Base-by-base conservation (phyloP, 2,329 filamentous ascomycete genomes). In the Endoconidiophora laricicola region DNA sequence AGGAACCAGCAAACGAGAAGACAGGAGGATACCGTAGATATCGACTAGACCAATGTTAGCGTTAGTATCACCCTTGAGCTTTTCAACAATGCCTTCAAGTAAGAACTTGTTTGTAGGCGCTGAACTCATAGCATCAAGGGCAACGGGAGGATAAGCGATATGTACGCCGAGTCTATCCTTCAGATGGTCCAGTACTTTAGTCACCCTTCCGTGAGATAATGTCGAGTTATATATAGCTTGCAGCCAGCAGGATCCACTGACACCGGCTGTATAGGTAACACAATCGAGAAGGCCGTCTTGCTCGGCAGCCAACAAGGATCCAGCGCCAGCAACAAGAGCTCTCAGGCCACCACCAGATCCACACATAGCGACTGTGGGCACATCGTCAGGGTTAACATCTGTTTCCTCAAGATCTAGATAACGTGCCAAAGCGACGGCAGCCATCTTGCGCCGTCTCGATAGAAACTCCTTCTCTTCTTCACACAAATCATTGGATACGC, bases 211-310 rank as follows among this genome's bases (percentile, higher is more conserved):
- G 14, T 73, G 70, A 0, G 81, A 74, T 51, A 96, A 73, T 0
- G 86, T 85, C 0, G 86, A 90, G 60, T 91, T 80, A 61, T 85
- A 94, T 3, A 98, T 71, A 0, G 84, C 73, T 62, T 96, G 90
- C 4, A 96, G 72, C 91, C 91, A 98, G 63, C 91, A 96, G 55
- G 85, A 93, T 0, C 91, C 91, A 60, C 87, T 95, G 45, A 98
- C 91, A 1, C 91, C 91, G 4, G 90, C 86, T 0, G 87, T 94
- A 60, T 98, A 98, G 1, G 88, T 96, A 9, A 86, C 75, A 61
- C 91, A 96, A 64, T 95, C 88, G 61, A 94, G 93, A 0, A 98
- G 69, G 0, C 91, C 91, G 52, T 84, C 83, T 61, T 95, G 83
- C 53, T 86, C 78, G 0, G 86, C 75, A 2, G 87, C 88, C 7